Base-by-base conservation (phyloP, 768 basidiomycete species). In the Multifurca ochricompacta region DNA sequence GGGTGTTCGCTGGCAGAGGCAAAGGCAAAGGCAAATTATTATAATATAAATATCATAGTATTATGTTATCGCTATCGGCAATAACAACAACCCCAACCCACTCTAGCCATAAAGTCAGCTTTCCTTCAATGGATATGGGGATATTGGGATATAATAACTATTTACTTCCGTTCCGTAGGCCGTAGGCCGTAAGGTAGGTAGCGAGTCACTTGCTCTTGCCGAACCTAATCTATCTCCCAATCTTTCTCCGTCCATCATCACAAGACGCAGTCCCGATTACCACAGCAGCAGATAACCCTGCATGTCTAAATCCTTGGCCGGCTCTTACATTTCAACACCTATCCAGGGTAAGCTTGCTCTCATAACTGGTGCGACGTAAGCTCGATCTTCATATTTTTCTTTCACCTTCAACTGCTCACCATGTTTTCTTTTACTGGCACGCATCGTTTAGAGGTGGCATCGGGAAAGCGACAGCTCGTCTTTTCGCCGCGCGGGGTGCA, bases 381-480 rank as follows among this genome's bases (percentile, higher is more conserved):
- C 32, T 6, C 10, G 25, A 18, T 19, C 45, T 50, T 16, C 18
- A 40, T 32, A 16, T 11, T 6, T 27, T 21, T 1, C n/a, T 49
- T 18, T 41, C 37, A 31, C 32, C 30, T 48, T 58, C 10, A 46
- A 48, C 3, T 58, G 34, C n/a, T 51, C 21, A 43, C 30, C 54
- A 36, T 13, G 6, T 18, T 19, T 8, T 25, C 45, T 8, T 25
- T 50, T 28, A 31, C 23, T 18, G 23, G 16, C 4, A 6, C 36
- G n/a, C 16, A 14, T 10, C 19, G n/a, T 19, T 19, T 62, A 79
- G 77, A 23, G 78, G 78, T 6, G 79, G 79, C 0, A 80, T 81
- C 45, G 79, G 78, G 4, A 65, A 67, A 46, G 78, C 77, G 3
- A 77, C 77, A 3, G 76, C 78, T 0, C 63, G 73, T 18, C 65